Conservation (phyloP, 1,284 basidiomycete genomes). For the Boletus holoroseus region DNA sequence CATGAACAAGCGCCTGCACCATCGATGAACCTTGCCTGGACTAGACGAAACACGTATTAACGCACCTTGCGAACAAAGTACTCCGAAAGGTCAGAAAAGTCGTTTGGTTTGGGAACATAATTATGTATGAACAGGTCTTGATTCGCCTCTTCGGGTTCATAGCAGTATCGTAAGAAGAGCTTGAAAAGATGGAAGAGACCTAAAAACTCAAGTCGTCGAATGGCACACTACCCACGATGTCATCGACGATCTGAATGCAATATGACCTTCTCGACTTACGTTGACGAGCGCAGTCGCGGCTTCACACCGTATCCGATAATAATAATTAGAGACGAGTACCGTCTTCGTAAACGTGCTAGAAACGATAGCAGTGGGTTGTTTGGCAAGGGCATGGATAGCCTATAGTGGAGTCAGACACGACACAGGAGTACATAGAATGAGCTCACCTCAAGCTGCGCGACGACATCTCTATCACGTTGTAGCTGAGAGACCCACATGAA, state of each 20-base stretch:
- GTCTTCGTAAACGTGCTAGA: slow-evolving; percentile 92
- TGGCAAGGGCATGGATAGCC: slow-evolving; percentile 81
- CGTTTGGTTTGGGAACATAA: slow-evolving; percentile 88
- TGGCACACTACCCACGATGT: slow-evolving; percentile 59
- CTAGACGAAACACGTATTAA: slow-evolving; percentile 3
- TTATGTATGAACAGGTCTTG: slow-evolving; percentile 79
- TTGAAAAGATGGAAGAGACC: slow-evolving; percentile 96
- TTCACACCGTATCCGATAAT: slow-evolving; percentile 94
- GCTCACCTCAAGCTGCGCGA: slow-evolving; percentile 90
- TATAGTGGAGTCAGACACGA: slow-evolving; percentile 32
- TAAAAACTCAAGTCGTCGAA: slow-evolving; percentile 73
- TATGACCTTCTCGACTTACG: slow-evolving; percentile 46
- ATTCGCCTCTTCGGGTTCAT: slow-evolving; percentile 73
- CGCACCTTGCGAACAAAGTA: slow-evolving; percentile 91
- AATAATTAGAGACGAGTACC: slow-evolving; percentile 93
- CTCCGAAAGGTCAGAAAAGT: slow-evolving; percentile 87
- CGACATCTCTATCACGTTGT: slow-evolving; percentile 95
- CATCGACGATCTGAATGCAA: slow-evolving; percentile 6
- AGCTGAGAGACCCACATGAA: slow-evolving; percentile 99
- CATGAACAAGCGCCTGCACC: slow-evolving; percentile 65
- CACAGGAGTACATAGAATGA: neutral
- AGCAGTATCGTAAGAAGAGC: slow-evolving; percentile 90
- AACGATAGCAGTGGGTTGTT: slow-evolving; percentile 82
- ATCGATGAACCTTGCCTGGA: slow-evolving; percentile 6
- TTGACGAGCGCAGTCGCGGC: slow-evolving; percentile 83